Conservation (phyloP, 2,329 filamentous ascomycete genomes). For the Xylaria sp. region DNA sequence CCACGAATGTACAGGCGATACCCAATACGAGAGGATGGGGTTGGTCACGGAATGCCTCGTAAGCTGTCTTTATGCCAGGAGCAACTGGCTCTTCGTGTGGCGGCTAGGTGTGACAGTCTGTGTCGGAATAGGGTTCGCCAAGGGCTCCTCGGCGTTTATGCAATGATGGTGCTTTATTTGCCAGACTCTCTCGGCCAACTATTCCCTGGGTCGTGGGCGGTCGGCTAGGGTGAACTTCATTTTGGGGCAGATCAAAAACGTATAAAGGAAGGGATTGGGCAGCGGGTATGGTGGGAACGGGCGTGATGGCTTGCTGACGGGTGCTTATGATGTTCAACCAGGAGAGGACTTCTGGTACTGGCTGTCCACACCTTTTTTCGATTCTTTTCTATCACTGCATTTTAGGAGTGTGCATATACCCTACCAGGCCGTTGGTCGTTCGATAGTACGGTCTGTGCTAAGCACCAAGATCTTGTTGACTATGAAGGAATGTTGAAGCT, state of each 20-base stretch:
- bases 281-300: constrained; percentile 18
- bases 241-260: constrained; percentile 36
- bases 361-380: constrained; percentile 20
- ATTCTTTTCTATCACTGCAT: constrained; percentile 29
- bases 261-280: constrained; percentile 34
- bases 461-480: constrained; percentile 24
- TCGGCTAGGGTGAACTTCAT: constrained; percentile 17
- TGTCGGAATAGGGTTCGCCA: constrained; percentile 27
- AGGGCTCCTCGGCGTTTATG: constrained; percentile 30
- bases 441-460: constrained; percentile 12
- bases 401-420: constrained; percentile 39
- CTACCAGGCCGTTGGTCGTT: constrained; percentile 23
- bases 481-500: constrained; percentile 27
- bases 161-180: constrained; percentile 26
- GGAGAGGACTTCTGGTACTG: constrained; percentile 23
- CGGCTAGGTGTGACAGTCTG: constrained; percentile 28
- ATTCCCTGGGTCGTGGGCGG: constrained; percentile 10
- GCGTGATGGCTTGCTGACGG: constrained; percentile 28
- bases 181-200: constrained; percentile 13
- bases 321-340: constrained; percentile 23
- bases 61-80: constrained; percentile 12
- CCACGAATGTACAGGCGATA: constrained; percentile 33
- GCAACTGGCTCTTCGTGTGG: constrained; percentile 14
- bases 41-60: neutral
- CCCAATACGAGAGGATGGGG: constrained; percentile 23